Conservation (phyloP, 1,139 yeast species). For the Pneumocystis canis region DNA sequence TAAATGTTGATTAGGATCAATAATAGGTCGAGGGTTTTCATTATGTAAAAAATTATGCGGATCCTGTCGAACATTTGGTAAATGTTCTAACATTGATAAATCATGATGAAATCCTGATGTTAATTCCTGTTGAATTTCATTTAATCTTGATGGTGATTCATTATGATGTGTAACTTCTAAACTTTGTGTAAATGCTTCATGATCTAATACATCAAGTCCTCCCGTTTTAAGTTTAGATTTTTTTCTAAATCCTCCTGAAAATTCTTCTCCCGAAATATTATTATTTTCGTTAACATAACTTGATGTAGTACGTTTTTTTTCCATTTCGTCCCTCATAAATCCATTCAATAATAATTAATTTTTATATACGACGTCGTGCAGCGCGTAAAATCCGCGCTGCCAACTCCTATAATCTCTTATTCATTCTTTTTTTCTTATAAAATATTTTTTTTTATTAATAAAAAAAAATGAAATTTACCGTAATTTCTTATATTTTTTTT, state of each 20-base stretch:
- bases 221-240: not conserved
- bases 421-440: too few species aligned
- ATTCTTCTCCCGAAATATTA: not conserved
- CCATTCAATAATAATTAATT: not conserved
- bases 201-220: not conserved
- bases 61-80: not conserved
- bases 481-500: too few species aligned
- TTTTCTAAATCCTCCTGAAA: not conserved
- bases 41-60: not conserved
- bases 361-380: too few species aligned
- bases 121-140: not conserved
- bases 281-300: not conserved
- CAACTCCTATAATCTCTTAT: too few species aligned
- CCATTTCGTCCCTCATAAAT: not conserved
- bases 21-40: not conserved
- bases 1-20: conserved; percentile 30
- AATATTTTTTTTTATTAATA: too few species aligned
- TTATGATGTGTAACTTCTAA: not conserved
- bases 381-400: too few species aligned
- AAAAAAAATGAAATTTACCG: too few species aligned
- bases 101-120: not conserved
- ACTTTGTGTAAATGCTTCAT: not conserved
- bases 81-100: not conserved
- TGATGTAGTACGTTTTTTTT: not conserved
- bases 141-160: not conserved